Evolutionary conservation across 2,329 filamentous ascomycete species (phyloP), one percentile per base, ranked within the genome.

Genomic region (Diplodia seriata): DNA sequence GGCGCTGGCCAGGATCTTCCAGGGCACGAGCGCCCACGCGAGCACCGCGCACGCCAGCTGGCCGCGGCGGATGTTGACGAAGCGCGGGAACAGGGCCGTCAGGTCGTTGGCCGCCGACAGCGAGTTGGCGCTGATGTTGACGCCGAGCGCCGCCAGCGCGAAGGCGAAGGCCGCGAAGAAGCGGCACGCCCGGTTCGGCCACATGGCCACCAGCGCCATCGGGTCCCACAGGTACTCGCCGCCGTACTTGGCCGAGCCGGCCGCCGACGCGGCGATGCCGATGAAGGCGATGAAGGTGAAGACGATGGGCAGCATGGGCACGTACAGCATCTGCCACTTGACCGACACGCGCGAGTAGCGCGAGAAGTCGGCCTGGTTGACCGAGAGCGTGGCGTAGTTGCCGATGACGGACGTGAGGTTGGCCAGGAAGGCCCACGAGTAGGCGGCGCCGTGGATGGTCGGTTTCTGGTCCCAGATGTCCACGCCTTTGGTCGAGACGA

Each of bases 321-420:
- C 79, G 72, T 85, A 84, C 31, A 85, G 77, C 31, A 83, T 74
- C 70, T 85, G 82, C 82, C 82, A 85, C 68, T 81, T 81, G 1
- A 82, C 79, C 20, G 72, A 78, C 59, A 84, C 79, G 14, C 81
- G 81, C 6, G 81, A 84, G 75, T 85, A 85, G 64, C 83, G 81
- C 2, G 81, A 82, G 77, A 88, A 89, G 75, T 90, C 86, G 51
- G 86, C 81, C 73, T 87, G 81, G 54, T 86, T 87, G 14, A 85
- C 82, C 26, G 81, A 82, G 2, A 86, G 74, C 0, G 84, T 85
- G 1, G 83, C 81, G 73, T 79, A 88, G 66, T 83, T 83, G 7
- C 82, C 82, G 69, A 85, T 81, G 1, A 84, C 82, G 2, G 80
- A 80, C 0, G 82, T 84, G 71, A 83, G 79, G 65, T 79, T 82